These are phyloP conservation scores for Glycine latifolia DNA, from an alignment of 306 rosid species.

Conservation along the genomic window DNA sequence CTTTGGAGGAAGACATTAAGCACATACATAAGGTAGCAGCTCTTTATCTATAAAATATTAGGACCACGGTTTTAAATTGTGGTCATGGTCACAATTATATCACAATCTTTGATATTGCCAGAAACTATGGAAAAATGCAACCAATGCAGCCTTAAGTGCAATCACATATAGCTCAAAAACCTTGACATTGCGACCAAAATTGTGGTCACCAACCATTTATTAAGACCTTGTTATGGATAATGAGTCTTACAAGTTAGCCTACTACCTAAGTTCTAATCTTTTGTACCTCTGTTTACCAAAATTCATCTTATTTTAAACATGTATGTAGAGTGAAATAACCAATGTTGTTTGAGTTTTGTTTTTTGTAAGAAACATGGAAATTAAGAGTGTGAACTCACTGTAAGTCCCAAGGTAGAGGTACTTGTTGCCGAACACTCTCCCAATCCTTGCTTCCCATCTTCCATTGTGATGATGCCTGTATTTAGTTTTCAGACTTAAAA, in stretches of 20 bases:
- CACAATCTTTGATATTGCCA: not conserved
- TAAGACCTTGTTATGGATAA: not conserved
- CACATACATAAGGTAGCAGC: conserved; percentile 26
- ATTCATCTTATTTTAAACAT: not conserved
- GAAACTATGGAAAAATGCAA: not conserved
- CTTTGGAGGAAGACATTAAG: conserved; percentile 48
- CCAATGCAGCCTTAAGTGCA: not conserved
- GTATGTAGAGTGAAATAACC: conserved; percentile 12
- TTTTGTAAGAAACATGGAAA: conserved; percentile 3
- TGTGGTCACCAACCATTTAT: not conserved
- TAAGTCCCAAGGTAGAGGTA: conserved; percentile 96
- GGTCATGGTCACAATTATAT: not conserved
- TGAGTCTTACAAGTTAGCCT: conserved; percentile 1
- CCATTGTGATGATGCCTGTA: conserved; percentile 94
- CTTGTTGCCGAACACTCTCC: conserved; percentile 95
- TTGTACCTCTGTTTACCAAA: not conserved
- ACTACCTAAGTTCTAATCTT: not conserved
- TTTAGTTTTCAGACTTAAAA: conserved; percentile 27
- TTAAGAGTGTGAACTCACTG: conserved; percentile 55
- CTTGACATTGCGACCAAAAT: not conserved
- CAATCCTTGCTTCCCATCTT: conserved; percentile 98
- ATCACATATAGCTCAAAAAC: not conserved
- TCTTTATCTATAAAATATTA: not conserved
- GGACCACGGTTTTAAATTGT: not conserved
- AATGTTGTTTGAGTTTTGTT: not conserved